A percentile compares a stretch with the other conserved stretches of the same genome.
phyloP scores from a whole-genome alignment of 352 stramenopile species.

The Plasmopara viticola region DNA sequence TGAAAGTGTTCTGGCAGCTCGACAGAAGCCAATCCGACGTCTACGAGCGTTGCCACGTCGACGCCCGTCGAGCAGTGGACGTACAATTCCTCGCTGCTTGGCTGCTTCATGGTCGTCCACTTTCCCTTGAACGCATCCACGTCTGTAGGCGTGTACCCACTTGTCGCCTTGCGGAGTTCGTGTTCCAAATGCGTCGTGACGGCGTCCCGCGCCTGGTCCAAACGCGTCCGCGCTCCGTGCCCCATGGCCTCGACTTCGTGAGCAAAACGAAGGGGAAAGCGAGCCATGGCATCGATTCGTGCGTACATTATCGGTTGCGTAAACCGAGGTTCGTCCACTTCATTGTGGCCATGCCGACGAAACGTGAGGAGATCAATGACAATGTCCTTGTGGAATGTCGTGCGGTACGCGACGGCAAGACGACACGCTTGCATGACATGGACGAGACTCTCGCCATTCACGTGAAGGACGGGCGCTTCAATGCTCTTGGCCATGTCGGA shows the following conservation, averaged over 20 bases:
- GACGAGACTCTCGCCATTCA: slow-evolving; percentile 78
- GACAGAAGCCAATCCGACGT: slow-evolving; percentile 61
- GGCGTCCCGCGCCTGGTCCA: slow-evolving; percentile 54
- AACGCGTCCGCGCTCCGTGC: slow-evolving; percentile 42
- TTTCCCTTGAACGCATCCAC: slow-evolving; percentile 76
- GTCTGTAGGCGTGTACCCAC: slow-evolving; percentile 52
- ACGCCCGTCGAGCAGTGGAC: slow-evolving; percentile 47
- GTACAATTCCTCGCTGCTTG: slow-evolving; percentile 45
- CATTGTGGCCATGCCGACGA: slow-evolving; percentile 86
- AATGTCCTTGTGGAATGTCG: slow-evolving; percentile 81
- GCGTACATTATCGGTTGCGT: slow-evolving; percentile 87
- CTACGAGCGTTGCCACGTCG: slow-evolving; percentile 41
- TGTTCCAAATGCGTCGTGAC: slow-evolving; percentile 60
- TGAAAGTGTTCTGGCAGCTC: slow-evolving; percentile 46
- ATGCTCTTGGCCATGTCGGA: slow-evolving; percentile 83
- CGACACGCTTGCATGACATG: slow-evolving; percentile 73
- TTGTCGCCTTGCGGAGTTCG: slow-evolving; percentile 48
- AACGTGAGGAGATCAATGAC: slow-evolving; percentile 83
- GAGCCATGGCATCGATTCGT: slow-evolving; percentile 50
- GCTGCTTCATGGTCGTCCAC: slow-evolving; percentile 51
- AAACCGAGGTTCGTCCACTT: slow-evolving; percentile 85
- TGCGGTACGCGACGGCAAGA: slow-evolving; percentile 75
- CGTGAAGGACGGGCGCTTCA: slow-evolving; percentile 79
- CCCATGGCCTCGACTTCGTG: slow-evolving; percentile 51
- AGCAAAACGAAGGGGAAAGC: slow-evolving; percentile 68